Conservation (phyloP, 306 rosid species). For the Abrus precatorius region DNA sequence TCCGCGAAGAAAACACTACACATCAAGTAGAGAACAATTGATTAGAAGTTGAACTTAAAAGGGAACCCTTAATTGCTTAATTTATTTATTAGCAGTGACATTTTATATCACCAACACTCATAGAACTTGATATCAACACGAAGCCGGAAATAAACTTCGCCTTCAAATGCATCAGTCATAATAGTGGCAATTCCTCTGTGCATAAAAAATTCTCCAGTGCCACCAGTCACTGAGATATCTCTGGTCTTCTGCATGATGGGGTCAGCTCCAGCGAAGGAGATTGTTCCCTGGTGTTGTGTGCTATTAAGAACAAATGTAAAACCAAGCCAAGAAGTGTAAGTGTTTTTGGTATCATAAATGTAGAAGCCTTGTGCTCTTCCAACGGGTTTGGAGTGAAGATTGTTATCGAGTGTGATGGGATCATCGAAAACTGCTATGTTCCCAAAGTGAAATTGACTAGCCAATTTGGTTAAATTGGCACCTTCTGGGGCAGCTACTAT, state of each 20-base stretch:
- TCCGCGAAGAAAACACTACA: background rate
- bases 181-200: slow-evolving; percentile 79
- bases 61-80: background rate
- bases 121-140: slow-evolving; percentile 69
- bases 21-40: background rate
- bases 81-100: background rate
- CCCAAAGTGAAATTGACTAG: slow-evolving; percentile 65
- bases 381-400: slow-evolving; percentile 71
- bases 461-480: slow-evolving; percentile 64
- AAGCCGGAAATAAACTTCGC: slow-evolving; percentile 79
- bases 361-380: slow-evolving; percentile 89
- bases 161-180: slow-evolving; percentile 74
- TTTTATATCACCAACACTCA: slow-evolving; percentile 66
- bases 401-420: slow-evolving; percentile 77
- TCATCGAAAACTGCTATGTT: slow-evolving; percentile 76
- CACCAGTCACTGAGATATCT: slow-evolving; percentile 75
- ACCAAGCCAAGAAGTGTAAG: slow-evolving; percentile 73
- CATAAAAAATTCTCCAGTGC: slow-evolving; percentile 88
- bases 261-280: slow-evolving; percentile 75
- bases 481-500: slow-evolving; percentile 80
- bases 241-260: slow-evolving; percentile 63
- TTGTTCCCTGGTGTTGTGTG: slow-evolving; percentile 60
- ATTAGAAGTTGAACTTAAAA: background rate
- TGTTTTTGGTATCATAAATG: slow-evolving; percentile 68
- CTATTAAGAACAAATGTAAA: slow-evolving; percentile 66